Evolutionary conservation across 2,329 filamentous ascomycete species (phyloP).

Genomic region (Fusarium sublunatum): DNA sequence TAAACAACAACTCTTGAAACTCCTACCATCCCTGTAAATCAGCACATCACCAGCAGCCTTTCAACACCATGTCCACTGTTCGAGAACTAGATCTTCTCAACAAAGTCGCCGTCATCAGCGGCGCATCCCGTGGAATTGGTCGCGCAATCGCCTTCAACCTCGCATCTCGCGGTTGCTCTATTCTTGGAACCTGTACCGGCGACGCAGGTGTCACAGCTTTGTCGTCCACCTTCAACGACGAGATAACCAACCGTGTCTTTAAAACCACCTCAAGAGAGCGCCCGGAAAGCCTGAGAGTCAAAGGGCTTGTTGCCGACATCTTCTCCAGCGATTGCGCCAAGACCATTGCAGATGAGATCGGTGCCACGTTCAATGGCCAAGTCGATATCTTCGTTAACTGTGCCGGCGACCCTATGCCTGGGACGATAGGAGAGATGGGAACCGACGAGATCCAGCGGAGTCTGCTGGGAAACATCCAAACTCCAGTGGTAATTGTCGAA

Average conservation of each 20-base stretch:
- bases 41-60: rapidly evolving
- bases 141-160: slow-evolving; percentile 46
- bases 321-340: slow-evolving; percentile 45
- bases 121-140: slow-evolving; percentile 43
- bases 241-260: slow-evolving; percentile 37
- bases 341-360: slow-evolving; percentile 45
- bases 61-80: not conserved
- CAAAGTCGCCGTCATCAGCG: slow-evolving; percentile 40
- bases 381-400: slow-evolving; percentile 52
- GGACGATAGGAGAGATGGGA: slow-evolving; percentile 45
- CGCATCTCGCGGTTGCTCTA: slow-evolving; percentile 45
- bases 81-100: slow-evolving; percentile 27
- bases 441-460: slow-evolving; percentile 47
- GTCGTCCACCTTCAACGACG: slow-evolving; percentile 31
- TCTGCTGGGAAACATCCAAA: slow-evolving; percentile 51
- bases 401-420: slow-evolving; percentile 47
- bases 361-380: slow-evolving; percentile 35
- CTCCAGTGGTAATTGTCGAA: slow-evolving; percentile 51
- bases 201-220: slow-evolving; percentile 34
- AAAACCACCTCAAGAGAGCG: slow-evolving; percentile 21
- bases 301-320: slow-evolving; percentile 48
- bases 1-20: not conserved
- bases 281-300: slow-evolving; percentile 35
- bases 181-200: slow-evolving; percentile 50
- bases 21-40: rapidly evolving